Evolutionary conservation across 768 basidiomycete species (phyloP), one percentile per base, ranked within the genome.

Genomic region (Lactifluus piperatus): DNA sequence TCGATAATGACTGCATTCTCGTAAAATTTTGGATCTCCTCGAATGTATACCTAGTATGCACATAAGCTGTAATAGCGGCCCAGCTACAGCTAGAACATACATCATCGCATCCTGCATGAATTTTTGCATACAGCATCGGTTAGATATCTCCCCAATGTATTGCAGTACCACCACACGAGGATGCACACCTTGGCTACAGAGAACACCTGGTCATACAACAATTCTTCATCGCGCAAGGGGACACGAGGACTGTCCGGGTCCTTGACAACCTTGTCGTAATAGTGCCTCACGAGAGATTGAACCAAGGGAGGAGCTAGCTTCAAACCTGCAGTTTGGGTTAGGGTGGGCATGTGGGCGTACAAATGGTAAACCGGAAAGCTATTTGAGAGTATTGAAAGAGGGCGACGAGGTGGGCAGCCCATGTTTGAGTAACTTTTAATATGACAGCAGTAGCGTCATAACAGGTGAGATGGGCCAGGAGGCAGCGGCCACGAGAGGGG

Each of bases 181-280:
- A 51, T 85, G 79, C 48, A 94, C 62, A 81, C 89, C 81, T 88
- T 90, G 46, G 84, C 77, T 51, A 91, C 79, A 54, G 76, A 84
- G 68, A 91, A 91, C 1, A 79, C 86, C 66, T 89, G 82, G 62
- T 93, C 86, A 66, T 91, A 94, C 57, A 94, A 71, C 30, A 94
- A 72, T 68, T 93, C 88, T 51, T 90, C 84, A 66, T 84, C 78
- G 65, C 81, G 76, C 56, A 89, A 72, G 37, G 65, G 47, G 20
- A 64, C 51, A 22, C 27, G 4, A 10, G 8, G 10, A 24, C 9
- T 52, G 43, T 78, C 64, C 81, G 75, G 56, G 7, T 32, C 58
- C 20, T 50, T 47, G 52, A 46, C 64, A 50, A 82, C 68, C 11
- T 83, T 79, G 47, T 86, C 84, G 50, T 93, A 80, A 70, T 91